Percentiles rank a stretch among this genome's conserved stretches.
Conservation (phyloP, 1,284 basidiomycete species). For the Cystobasidium slooffiae region DNA sequence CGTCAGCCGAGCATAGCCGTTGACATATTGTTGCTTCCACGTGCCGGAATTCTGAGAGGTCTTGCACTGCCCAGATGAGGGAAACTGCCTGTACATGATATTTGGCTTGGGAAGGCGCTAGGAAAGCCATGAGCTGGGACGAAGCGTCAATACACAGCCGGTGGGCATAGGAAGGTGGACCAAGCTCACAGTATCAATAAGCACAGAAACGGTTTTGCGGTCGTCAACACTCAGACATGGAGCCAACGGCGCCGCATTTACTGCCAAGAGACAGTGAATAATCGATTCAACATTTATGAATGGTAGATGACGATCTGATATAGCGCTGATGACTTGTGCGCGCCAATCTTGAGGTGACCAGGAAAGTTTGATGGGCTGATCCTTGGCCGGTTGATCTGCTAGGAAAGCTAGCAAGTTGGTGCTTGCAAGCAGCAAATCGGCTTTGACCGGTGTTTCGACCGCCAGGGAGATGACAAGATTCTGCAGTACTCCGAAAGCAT, state of each 20-base stretch:
- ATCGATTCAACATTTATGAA: constrained; percentile 71
- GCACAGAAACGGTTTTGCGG: constrained; percentile 63
- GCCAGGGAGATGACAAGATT: neutral
- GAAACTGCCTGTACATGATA: constrained; percentile 83
- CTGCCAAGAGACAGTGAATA: constrained; percentile 62
- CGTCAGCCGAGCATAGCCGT: constrained; percentile 66
- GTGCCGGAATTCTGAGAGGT: constrained; percentile 65
- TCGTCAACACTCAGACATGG: constrained; percentile 66
- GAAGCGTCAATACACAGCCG: neutral
- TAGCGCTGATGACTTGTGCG: constrained; percentile 48
- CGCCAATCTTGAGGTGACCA: constrained; percentile 57
- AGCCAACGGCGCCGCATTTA: constrained; percentile 47
- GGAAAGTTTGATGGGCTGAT: constrained; percentile 53
- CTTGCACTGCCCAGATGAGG: constrained; percentile 84
- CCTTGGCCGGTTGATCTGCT: constrained; percentile 16
- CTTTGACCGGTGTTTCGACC: neutral
- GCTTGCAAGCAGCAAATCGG: constrained; percentile 24
- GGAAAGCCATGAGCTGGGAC: constrained; percentile 71
- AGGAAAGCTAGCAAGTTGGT: constrained; percentile 39
- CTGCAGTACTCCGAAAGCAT: constrained; percentile 7
- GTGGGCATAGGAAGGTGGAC: neutral
- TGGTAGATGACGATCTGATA: constrained; percentile 46
- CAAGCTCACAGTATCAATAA: constrained; percentile 61
- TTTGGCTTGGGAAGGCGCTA: constrained; percentile 68
- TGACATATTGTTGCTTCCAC: constrained; percentile 77